Conservation (phyloP, 371 early-diverging fungal genomes). For the Actinomortierella wolfii region DNA sequence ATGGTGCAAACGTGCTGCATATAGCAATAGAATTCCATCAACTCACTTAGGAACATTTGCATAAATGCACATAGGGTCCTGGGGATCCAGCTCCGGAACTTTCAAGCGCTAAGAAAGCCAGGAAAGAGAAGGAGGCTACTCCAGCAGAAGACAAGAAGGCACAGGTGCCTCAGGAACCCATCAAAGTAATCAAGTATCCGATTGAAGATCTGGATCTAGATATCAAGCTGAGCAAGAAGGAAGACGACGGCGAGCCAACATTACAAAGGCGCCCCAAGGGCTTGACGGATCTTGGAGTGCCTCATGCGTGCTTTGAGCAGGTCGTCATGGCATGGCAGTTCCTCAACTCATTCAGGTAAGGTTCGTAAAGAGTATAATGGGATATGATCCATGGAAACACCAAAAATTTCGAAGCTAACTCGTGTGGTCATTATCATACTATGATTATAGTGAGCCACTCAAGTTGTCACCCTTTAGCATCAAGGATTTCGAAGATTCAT, state of each 20-base stretch:
- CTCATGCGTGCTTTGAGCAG: slow-evolving; percentile 26
- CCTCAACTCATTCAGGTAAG: slow-evolving; percentile 45
- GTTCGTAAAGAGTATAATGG: too few species aligned
- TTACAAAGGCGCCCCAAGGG: slow-evolving; percentile 17
- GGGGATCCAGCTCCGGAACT: slow-evolving; percentile 40
- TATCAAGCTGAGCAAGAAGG: not conserved
- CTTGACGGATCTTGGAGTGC: slow-evolving; percentile 14
- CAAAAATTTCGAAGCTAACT: too few species aligned
- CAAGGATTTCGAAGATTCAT: slow-evolving; percentile 44
- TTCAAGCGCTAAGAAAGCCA: slow-evolving; percentile 45
- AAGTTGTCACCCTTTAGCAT: slow-evolving; percentile 48
- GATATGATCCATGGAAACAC: too few species aligned
- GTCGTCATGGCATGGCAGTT: slow-evolving; percentile 49
- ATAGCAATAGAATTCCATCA: too few species aligned
- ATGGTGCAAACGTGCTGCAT: too few species aligned
- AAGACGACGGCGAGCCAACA: not conserved
- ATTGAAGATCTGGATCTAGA: slow-evolving; percentile 65
- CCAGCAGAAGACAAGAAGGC: slow-evolving; percentile 51
- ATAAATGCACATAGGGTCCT: slow-evolving; percentile 26
- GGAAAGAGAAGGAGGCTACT: slow-evolving; percentile 52
- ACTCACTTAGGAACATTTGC: too few species aligned
- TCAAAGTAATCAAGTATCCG: slow-evolving; percentile 56
- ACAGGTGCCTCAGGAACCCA: slow-evolving; percentile 38
- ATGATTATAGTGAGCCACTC: slow-evolving; percentile 26
- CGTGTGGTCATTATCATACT: not conserved